A percentile compares a stretch with the other conserved stretches of the same genome.
Evolutionary conservation across 23 red algal species (phyloP).

Genomic region (Chondrus crispus): DNA sequence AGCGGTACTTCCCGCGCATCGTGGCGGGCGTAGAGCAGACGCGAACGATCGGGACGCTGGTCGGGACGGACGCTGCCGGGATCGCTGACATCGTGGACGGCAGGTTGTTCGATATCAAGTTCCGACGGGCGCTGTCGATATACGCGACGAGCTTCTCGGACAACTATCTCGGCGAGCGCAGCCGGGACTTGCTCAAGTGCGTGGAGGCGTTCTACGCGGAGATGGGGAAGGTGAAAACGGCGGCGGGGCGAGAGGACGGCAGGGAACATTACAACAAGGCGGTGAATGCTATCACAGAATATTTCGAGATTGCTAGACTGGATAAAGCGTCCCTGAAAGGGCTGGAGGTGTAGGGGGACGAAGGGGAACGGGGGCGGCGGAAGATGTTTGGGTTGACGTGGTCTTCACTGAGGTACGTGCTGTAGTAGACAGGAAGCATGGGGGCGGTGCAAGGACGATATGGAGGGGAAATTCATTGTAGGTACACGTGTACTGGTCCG

Average conservation of each 20-base stretch:
- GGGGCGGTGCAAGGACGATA: too few species aligned
- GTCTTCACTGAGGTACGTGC: too few species aligned
- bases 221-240: constrained; percentile 26
- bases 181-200: constrained; percentile 30
- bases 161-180: constrained; percentile 38
- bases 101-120: constrained; percentile 53
- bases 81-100: constrained; percentile 6
- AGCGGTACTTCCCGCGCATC: constrained; percentile 61
- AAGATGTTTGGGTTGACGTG: too few species aligned
- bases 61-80: constrained; percentile 5
- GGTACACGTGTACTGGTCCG: too few species aligned
- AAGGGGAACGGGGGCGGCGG: too few species aligned
- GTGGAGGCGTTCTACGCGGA: constrained; percentile 46
- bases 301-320: constrained; percentile 30
- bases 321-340: background rate
- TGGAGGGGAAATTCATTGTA: too few species aligned
- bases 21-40: constrained; percentile 13
- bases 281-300: background rate
- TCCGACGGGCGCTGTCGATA: constrained; percentile 48
- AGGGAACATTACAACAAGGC: constrained; percentile 32
- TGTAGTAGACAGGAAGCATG: too few species aligned
- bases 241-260: constrained; percentile 4
- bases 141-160: constrained; percentile 56
- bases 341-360: background rate
- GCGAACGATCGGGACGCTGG: constrained; percentile 3